phyloP scores from a whole-genome alignment of 2,329 filamentous ascomycete genomes.

The Colletotrichum brevisporum region DNA sequence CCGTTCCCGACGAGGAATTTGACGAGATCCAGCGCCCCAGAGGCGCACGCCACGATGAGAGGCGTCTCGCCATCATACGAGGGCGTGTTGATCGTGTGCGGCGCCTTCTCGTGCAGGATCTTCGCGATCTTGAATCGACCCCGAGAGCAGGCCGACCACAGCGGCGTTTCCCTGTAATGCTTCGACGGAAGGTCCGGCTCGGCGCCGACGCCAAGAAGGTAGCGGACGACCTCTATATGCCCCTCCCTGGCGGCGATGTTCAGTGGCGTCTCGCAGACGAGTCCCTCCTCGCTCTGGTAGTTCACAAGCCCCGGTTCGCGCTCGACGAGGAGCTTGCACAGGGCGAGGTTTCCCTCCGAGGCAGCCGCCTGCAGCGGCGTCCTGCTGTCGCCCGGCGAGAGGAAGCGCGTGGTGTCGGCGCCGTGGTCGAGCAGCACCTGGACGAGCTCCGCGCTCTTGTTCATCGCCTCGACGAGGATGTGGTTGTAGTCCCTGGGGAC shows the following conservation, averaged over 20 bases:
- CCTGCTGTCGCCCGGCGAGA: not conserved
- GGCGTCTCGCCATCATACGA: constrained; percentile 38
- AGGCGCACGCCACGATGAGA: constrained; percentile 39
- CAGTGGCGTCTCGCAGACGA: constrained; percentile 40
- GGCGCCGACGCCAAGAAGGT: constrained; percentile 44
- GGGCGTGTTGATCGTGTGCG: constrained; percentile 41
- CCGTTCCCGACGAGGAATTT: constrained; percentile 43
- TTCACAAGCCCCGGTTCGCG: constrained; percentile 43
- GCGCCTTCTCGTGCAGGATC: constrained; percentile 40
- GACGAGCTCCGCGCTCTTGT: constrained; percentile 36
- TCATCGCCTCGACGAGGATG: constrained; percentile 31
- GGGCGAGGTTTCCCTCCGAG: constrained; percentile 30
- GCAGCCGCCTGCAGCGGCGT: constrained; percentile 43
- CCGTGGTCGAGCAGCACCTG: constrained; percentile 42
- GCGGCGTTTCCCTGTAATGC: constrained; percentile 40
- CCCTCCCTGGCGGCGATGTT: constrained; percentile 39
- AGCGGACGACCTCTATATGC: constrained; percentile 32
- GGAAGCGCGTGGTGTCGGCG: constrained; percentile 41
- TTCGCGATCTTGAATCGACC: constrained; percentile 40
- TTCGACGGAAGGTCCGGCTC: constrained; percentile 25
- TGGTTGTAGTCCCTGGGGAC: constrained; percentile 24
- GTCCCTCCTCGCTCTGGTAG: constrained; percentile 35
- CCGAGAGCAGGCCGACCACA: constrained; percentile 40
- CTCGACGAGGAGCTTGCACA: constrained; percentile 41
- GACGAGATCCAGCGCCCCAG: constrained; percentile 34